These are phyloP conservation scores for Penstemon barbatus DNA, from an alignment of 257 asterid genomes.

Conservation along the genomic window DNA sequence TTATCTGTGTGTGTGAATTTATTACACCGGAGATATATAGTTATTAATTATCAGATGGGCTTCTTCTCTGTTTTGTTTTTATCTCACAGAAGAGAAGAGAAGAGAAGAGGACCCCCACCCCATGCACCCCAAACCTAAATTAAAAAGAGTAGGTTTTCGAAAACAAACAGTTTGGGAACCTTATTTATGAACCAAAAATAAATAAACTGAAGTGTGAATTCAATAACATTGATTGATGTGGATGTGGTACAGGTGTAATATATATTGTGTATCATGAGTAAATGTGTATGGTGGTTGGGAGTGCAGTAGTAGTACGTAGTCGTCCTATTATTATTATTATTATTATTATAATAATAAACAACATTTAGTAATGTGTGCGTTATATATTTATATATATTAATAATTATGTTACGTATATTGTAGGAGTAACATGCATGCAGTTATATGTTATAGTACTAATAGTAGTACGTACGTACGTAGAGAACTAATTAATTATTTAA, in stretches of 20 bases:
- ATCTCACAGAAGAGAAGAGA: no score
- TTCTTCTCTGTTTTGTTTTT: background rate
- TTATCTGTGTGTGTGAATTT: background rate
- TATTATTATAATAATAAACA: no score
- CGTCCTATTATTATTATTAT: no score
- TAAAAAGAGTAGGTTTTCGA: background rate
- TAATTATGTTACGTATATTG: no score
- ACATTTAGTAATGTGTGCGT: conserved; percentile 40
- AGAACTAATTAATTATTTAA: no score
- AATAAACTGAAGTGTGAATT: background rate
- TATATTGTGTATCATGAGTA: background rate
- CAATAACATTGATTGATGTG: conserved; percentile 18
- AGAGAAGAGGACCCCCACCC: background rate
- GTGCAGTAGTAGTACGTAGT: background rate
- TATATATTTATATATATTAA: conserved; percentile 4
- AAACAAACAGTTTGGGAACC: background rate
- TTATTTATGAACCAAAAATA: background rate
- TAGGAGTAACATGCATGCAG: no score
- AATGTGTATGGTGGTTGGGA: conserved; percentile 30
- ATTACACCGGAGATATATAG: conserved; percentile 2
- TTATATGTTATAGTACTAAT: no score
- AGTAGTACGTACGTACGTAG: no score
- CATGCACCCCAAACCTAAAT: background rate
- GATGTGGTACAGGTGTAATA: background rate
- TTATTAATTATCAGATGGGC: background rate